phyloP scores from a whole-genome alignment of 768 basidiomycete species.

The Solioccasus polychromus region DNA sequence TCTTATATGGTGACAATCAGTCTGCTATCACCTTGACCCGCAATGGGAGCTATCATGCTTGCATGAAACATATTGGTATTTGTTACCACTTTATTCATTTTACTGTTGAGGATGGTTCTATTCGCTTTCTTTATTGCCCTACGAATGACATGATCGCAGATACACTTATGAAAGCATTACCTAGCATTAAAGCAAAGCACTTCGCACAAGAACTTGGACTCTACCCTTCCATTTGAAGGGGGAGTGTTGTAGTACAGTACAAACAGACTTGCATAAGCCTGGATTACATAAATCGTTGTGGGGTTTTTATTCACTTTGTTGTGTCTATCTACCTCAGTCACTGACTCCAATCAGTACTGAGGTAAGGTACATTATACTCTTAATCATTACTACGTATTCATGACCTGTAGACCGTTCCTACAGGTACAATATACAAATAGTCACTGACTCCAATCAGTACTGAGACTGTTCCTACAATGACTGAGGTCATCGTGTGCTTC shows the following conservation, averaged over 20 bases:
- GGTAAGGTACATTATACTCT: too few species aligned
- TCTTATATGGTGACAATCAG: background rate
- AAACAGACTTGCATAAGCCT: too few species aligned
- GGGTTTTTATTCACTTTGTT: too few species aligned
- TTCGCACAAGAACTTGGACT: background rate
- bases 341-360: too few species aligned
- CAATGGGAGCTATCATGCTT: background rate
- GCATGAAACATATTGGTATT: background rate
- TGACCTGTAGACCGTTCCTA: too few species aligned
- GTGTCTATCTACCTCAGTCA: too few species aligned
- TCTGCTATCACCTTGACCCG: background rate
- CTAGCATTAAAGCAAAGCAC: background rate
- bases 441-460: too few species aligned
- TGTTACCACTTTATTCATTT: slow-evolving; percentile 1
- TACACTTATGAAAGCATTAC: background rate
- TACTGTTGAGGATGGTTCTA: background rate
- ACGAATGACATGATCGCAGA: background rate
- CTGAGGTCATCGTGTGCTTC: too few species aligned
- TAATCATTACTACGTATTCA: too few species aligned
- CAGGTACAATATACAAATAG: too few species aligned
- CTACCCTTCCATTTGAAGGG: background rate
- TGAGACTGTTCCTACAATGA: too few species aligned
- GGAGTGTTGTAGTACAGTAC: background rate
- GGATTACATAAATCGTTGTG: too few species aligned
- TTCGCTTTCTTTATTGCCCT: background rate